Conservation (phyloP, 495 filamentous ascomycete species). For the Neurospora hispaniola region DNA sequence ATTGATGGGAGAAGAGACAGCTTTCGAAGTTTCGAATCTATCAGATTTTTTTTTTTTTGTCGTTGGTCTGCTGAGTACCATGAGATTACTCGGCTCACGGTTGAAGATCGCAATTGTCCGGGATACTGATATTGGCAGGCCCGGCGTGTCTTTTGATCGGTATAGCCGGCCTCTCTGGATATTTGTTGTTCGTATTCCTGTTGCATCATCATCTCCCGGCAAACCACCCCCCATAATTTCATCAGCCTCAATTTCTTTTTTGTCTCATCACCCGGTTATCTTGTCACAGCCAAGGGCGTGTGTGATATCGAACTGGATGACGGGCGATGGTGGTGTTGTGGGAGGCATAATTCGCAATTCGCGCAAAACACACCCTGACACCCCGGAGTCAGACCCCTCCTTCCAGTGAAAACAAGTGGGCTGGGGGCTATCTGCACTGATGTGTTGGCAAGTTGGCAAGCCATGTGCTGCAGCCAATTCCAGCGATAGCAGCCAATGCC, state of each 20-base stretch:
- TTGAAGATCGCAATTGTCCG: not conserved
- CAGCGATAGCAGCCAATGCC: not conserved
- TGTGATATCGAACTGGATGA: not conserved
- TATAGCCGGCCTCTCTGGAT: not conserved
- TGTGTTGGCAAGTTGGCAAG: conserved; percentile 31
- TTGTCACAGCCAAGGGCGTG: not conserved
- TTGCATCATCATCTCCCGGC: not conserved
- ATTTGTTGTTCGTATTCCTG: not conserved
- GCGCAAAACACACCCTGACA: not conserved
- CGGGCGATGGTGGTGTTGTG: not conserved
- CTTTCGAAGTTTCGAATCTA: not conserved
- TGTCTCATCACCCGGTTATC: not conserved
- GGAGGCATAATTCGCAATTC: not conserved
- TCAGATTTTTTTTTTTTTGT: not conserved
- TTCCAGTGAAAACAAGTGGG: conserved; percentile 10
- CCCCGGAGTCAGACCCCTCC: not conserved
- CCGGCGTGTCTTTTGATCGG: not conserved
- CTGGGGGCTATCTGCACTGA: conserved; percentile 24
- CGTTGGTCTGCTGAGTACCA: not conserved
- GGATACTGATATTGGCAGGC: not conserved
- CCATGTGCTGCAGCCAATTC: conserved; percentile 19
- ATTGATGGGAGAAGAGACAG: not conserved
- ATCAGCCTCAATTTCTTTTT: not conserved
- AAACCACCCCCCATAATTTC: not conserved
- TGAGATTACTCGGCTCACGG: not conserved